A percentile compares a stretch with the other conserved stretches of the same genome.
These are phyloP conservation scores for Rhododendron griersonianum DNA, from an alignment of 148 eudicot species.

Conservation along the genomic window DNA sequence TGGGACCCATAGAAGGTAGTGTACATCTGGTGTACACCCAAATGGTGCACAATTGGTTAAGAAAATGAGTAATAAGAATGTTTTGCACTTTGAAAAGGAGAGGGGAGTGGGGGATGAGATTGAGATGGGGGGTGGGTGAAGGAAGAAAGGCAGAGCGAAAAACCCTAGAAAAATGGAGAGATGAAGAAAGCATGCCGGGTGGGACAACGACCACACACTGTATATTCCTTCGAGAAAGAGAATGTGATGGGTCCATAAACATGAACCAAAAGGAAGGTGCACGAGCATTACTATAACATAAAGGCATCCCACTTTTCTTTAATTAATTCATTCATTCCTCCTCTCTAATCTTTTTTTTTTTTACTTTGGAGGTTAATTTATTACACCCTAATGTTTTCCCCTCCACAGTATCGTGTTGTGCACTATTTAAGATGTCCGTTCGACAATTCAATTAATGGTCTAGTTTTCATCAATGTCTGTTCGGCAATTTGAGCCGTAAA, in stretches of 20 bases:
- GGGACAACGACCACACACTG: slow-evolving; percentile 42
- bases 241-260: slow-evolving; percentile 22
- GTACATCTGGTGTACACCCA: too few relatives aligned
- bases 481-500: too few relatives aligned
- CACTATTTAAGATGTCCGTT: too few relatives aligned
- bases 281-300: slow-evolving; percentile 24
- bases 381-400: too few relatives aligned
- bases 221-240: slow-evolving; percentile 51
- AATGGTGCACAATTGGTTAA: too few relatives aligned
- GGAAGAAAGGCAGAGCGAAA: slow-evolving; percentile 7
- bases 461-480: too few relatives aligned
- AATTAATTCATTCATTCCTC: background rate
- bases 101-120: background rate
- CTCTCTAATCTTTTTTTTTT: background rate
- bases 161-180: slow-evolving; percentile 16
- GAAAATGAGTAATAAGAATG: background rate
- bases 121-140: background rate
- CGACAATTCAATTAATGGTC: too few relatives aligned
- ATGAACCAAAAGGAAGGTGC: slow-evolving; percentile 11
- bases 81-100: slow-evolving; percentile 3
- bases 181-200: slow-evolving; percentile 25
- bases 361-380: too few relatives aligned
- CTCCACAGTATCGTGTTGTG: too few relatives aligned
- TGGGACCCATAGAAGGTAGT: too few relatives aligned
- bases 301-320: slow-evolving; percentile 28